These are phyloP conservation scores for Sphaerulina populicola DNA, from an alignment of 2,329 filamentous ascomycete species.

Conservation along the genomic window DNA sequence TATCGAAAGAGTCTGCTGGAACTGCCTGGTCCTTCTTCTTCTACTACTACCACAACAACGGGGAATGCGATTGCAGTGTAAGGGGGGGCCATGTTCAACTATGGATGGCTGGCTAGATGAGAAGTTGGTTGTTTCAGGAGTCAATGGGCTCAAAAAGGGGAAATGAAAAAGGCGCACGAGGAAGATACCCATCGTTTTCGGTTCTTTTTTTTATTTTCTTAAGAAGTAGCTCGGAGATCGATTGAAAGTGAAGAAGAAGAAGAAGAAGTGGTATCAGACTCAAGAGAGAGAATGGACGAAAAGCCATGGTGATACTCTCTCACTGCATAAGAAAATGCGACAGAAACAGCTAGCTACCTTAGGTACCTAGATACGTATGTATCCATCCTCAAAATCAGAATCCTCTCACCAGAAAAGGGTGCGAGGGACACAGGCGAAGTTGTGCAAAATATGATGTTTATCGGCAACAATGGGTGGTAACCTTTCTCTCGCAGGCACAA, in stretches of 20 bases:
- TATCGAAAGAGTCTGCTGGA: slow-evolving; percentile 53
- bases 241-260: too few relatives aligned
- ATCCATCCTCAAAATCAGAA: not conserved
- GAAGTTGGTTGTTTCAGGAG: not conserved
- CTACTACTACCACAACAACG: not conserved
- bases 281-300: not conserved
- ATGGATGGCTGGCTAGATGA: not conserved
- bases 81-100: not conserved
- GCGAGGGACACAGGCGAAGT: too few relatives aligned
- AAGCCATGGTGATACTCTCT: too few relatives aligned
- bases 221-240: not conserved
- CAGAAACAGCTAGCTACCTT: too few relatives aligned
- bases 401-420: too few relatives aligned
- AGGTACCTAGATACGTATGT: too few relatives aligned
- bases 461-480: too few relatives aligned
- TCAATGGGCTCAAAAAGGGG: not conserved
- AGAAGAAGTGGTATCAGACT: not conserved
- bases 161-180: not conserved
- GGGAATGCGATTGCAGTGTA: not conserved
- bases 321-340: too few relatives aligned
- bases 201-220: not conserved
- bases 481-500: too few relatives aligned
- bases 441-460: too few relatives aligned
- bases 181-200: not conserved
- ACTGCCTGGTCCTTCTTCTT: slow-evolving; percentile 7